Evolutionary conservation across 2,329 filamentous ascomycete genomes (phyloP).

Genomic region (Sclerotinia borealis): DNA sequence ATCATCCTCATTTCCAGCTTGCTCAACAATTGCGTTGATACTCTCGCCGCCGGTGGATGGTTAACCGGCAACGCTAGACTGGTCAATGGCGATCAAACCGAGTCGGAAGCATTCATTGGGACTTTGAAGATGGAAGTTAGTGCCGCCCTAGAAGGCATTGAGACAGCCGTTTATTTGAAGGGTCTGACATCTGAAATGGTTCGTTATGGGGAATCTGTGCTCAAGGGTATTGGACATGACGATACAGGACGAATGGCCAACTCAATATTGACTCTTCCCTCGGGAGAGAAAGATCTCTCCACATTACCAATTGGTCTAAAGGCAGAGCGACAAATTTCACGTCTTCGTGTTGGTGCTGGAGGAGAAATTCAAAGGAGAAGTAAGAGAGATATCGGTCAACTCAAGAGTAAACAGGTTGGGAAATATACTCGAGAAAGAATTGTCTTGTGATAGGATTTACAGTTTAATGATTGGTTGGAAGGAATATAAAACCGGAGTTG

Average conservation of each 20-base stretch:
- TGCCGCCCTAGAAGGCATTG: slow-evolving; percentile 64
- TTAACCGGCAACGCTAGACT: slow-evolving; percentile 54
- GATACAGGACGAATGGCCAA: slow-evolving; percentile 28
- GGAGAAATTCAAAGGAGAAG: slow-evolving; percentile 67
- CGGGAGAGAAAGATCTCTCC: slow-evolving; percentile 37
- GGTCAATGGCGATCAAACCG: slow-evolving; percentile 40
- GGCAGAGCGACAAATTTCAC: slow-evolving; percentile 44
- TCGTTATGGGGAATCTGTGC: slow-evolving; percentile 45
- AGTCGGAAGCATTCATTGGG: slow-evolving; percentile 58
- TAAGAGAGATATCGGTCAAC: slow-evolving; percentile 65
- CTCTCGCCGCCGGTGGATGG: slow-evolving; percentile 70
- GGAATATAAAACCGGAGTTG: background rate
- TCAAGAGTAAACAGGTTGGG: slow-evolving; percentile 73
- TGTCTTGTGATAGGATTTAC: slow-evolving; percentile 43
- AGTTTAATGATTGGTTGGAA: slow-evolving; percentile 5
- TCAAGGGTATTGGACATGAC: slow-evolving; percentile 17
- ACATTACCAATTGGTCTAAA: slow-evolving; percentile 71
- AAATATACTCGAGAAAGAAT: slow-evolving; percentile 81
- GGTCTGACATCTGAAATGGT: slow-evolving; percentile 61
- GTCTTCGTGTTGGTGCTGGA: slow-evolving; percentile 56
- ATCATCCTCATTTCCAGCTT: slow-evolving; percentile 67
- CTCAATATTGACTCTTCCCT: slow-evolving; percentile 43
- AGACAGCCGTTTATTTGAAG: slow-evolving; percentile 60
- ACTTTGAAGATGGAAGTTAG: slow-evolving; percentile 63
- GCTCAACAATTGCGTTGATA: slow-evolving; percentile 67